These are phyloP conservation scores for Combretum micranthum DNA, from an alignment of 345 rosid species.

Conservation along the genomic window DNA sequence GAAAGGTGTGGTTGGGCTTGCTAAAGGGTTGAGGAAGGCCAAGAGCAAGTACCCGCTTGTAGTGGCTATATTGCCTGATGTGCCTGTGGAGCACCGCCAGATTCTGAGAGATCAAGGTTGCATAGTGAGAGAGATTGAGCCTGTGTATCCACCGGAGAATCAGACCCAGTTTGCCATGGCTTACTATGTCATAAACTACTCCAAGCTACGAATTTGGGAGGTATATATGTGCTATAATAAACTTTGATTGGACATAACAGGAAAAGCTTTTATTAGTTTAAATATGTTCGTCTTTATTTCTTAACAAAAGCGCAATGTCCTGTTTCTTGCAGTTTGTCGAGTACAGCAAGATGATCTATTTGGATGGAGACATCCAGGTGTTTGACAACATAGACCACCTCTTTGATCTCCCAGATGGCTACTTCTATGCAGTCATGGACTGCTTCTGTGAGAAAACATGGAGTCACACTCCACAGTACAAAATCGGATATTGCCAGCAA, in stretches of 20 bases:
- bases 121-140: constrained; percentile 31
- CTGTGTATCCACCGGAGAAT: constrained; percentile 27
- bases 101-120: constrained; percentile 29
- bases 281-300: no score
- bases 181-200: constrained; percentile 32
- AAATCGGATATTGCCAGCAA: constrained; percentile 50
- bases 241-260: no score
- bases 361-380: constrained; percentile 40
- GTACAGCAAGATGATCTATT: constrained; percentile 29
- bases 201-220: constrained; percentile 46
- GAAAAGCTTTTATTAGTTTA: no score
- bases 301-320: no score
- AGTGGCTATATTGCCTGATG: constrained; percentile 38
- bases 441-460: constrained; percentile 49
- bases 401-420: constrained; percentile 22
- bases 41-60: constrained; percentile 30
- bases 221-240: constrained; percentile 12
- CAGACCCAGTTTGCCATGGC: constrained; percentile 16
- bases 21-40: constrained; percentile 38
- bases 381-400: constrained; percentile 34
- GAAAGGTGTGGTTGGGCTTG: constrained; percentile 39
- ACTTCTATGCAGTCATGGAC: constrained; percentile 43
- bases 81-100: constrained; percentile 33
- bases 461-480: constrained; percentile 29
- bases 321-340: constrained; percentile 24